Evolutionary conservation across 768 basidiomycete genomes (phyloP).

Genomic region (Amylocystis lapponica): DNA sequence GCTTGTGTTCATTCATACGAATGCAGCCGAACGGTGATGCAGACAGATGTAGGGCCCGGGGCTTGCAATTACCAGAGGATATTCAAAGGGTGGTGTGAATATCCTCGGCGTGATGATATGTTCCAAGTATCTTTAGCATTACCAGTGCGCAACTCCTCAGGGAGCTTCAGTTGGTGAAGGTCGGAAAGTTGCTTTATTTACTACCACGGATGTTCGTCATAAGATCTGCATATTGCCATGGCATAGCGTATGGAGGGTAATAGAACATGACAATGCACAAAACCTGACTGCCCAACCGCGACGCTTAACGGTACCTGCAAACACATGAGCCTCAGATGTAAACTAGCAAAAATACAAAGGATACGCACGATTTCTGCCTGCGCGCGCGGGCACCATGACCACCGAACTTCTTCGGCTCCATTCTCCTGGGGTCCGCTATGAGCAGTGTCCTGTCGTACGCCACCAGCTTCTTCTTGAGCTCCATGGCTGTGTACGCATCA

Average conservation of each 20-base stretch:
- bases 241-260: slow-evolving; percentile 29
- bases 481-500: slow-evolving; percentile 95
- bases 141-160: too few relatives aligned
- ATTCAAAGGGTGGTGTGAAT: too few relatives aligned
- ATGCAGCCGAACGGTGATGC: too few relatives aligned
- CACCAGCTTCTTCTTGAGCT: slow-evolving; percentile 96
- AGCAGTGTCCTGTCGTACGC: slow-evolving; percentile 89
- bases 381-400: slow-evolving; percentile 97
- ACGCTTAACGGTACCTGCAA: slow-evolving; percentile 71
- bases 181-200: too few relatives aligned
- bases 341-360: background rate
- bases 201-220: too few relatives aligned
- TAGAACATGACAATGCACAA: slow-evolving; percentile 41
- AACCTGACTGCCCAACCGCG: slow-evolving; percentile 28
- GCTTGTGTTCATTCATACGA: too few relatives aligned
- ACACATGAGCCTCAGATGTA: background rate
- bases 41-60: too few relatives aligned
- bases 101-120: too few relatives aligned
- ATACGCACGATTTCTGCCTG: slow-evolving; percentile 87
- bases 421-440: slow-evolving; percentile 93
- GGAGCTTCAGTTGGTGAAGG: too few relatives aligned
- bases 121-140: too few relatives aligned
- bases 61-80: too few relatives aligned
- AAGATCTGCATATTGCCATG: slow-evolving; percentile 32
- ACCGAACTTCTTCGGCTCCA: slow-evolving; percentile 99